phyloP scores from a whole-genome alignment of 805 yeast species.

The Candida michaelii region DNA sequence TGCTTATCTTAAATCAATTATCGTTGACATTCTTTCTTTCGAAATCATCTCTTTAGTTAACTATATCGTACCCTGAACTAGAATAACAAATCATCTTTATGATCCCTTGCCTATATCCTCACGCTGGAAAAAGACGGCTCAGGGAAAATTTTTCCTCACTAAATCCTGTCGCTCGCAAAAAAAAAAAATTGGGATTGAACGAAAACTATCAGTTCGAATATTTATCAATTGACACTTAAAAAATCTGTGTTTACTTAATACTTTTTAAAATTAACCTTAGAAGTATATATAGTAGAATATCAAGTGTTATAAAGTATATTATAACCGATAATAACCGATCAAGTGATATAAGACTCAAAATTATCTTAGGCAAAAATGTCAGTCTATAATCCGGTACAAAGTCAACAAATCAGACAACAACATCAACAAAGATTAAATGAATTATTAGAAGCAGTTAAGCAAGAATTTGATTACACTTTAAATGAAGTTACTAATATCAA shows the following conservation, averaged over 20 bases:
- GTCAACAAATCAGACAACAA: conserved; percentile 37
- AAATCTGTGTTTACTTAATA: background rate
- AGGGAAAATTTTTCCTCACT: conserved; percentile 2
- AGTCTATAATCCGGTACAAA: conserved; percentile 25
- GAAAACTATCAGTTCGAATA: background rate
- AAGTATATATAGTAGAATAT: background rate
- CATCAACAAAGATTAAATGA: conserved; percentile 62
- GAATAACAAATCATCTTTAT: background rate
- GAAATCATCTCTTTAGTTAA: too few species aligned
- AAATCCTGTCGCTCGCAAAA: conserved; percentile 4
- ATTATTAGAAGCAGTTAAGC: conserved; percentile 85
- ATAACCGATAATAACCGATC: too few species aligned
- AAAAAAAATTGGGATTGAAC: conserved; percentile 3
- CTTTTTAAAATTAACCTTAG: background rate
- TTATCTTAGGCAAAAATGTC: conserved; percentile 25
- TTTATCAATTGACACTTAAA: conserved; percentile 2
- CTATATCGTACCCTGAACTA: too few species aligned
- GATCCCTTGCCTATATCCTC: conserved; percentile 2
- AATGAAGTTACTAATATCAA: conserved; percentile 84
- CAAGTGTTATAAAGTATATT: too few species aligned
- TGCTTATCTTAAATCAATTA: too few species aligned
- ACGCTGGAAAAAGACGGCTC: background rate
- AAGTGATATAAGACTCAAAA: background rate
- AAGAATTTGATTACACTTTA: conserved; percentile 82
- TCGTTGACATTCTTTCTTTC: too few species aligned